Percentiles rank a stretch among this genome's conserved stretches.
Evolutionary conservation across 169 alveolate species (phyloP).

Genomic region (Blepharisma undulans): DNA sequence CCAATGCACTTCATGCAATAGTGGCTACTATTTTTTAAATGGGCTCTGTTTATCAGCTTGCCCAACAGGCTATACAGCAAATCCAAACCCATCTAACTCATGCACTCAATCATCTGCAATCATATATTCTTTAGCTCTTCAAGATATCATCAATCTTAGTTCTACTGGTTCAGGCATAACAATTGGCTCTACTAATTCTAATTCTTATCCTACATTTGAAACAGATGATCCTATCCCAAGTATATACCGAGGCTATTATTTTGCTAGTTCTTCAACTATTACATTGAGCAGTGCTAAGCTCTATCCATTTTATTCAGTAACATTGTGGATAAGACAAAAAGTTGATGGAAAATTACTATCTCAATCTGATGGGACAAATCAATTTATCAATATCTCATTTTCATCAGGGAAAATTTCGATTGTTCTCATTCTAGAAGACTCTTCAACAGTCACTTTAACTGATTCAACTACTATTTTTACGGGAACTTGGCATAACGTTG

Average conservation of each 20-base stretch:
- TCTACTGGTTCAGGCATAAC: not conserved
- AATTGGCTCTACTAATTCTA: not conserved
- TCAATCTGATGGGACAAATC: not conserved
- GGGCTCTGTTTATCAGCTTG: not conserved
- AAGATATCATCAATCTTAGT: not conserved
- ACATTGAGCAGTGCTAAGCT: not conserved
- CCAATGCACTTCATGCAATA: not conserved
- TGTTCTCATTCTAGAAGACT: not conserved
- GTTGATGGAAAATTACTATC: not conserved
- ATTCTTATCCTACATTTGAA: not conserved
- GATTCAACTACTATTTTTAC: not conserved
- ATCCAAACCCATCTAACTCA: not conserved
- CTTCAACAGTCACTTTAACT: not conserved
- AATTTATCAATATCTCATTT: not conserved
- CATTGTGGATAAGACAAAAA: not conserved
- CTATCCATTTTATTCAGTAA: not conserved
- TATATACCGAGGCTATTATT: constrained; percentile 2
- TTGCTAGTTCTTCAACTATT: not conserved
- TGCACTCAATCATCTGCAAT: not conserved
- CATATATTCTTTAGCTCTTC: not conserved
- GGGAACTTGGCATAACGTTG: not conserved
- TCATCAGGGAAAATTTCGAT: not conserved
- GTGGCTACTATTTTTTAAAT: not conserved
- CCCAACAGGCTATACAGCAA: not conserved
- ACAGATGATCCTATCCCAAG: not conserved